Conservation (phyloP, 176 grass and related monocot species). For the Ensete ventricosum region DNA sequence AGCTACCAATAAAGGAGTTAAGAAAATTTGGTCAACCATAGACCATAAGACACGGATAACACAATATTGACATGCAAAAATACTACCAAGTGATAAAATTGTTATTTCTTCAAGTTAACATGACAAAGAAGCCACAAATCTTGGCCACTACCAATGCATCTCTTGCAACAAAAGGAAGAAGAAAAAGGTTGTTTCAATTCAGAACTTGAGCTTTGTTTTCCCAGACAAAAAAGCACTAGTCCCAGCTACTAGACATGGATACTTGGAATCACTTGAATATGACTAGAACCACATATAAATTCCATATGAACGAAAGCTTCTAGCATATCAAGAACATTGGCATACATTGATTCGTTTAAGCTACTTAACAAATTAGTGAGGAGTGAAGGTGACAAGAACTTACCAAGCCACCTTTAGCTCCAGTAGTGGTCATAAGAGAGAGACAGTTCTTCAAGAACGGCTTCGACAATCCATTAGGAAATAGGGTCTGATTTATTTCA, state of each 20-base stretch:
- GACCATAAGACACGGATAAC: no score
- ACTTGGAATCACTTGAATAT: not conserved
- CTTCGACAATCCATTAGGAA: constrained; percentile 68
- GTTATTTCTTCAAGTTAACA: no score
- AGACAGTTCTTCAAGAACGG: constrained; percentile 72
- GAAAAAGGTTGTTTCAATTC: not conserved
- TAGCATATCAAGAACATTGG: not conserved
- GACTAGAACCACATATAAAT: not conserved
- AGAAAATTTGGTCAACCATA: no score
- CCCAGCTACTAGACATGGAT: not conserved
- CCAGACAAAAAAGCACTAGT: not conserved
- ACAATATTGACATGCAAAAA: no score
- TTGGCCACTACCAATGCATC: not conserved
- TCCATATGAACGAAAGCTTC: not conserved
- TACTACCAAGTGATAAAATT: no score
- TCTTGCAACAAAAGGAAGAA: not conserved
- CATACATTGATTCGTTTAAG: not conserved
- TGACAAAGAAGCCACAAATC: not conserved
- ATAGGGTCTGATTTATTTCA: constrained; percentile 40
- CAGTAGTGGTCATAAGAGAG: constrained; percentile 89
- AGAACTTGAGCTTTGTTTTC: not conserved
- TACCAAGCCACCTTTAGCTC: constrained; percentile 80
- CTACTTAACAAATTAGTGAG: not conserved
- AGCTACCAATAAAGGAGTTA: no score
- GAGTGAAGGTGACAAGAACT: constrained; percentile 19